Base-by-base conservation (phyloP, 257 asterid species). In the Rubia yunnanensis region DNA sequence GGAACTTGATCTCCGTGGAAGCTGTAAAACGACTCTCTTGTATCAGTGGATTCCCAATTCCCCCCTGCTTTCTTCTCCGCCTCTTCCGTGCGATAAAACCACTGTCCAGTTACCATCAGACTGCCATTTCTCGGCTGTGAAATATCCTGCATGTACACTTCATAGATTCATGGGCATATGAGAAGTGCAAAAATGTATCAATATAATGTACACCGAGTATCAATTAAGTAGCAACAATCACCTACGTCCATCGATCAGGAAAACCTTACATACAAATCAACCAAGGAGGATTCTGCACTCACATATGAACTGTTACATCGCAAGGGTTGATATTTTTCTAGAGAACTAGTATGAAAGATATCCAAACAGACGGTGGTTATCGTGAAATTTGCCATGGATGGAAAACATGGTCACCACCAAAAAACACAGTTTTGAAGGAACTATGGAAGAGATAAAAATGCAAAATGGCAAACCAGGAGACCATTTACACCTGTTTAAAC, bases 71-170 rank as follows among this genome's bases (percentile, higher is more conserved):
- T 77, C 74, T 77, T 86, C 67, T 77, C 79, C 20, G 95, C 96
- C 70, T 92, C 99, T 81, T 88, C 96, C 0, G 95, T 96, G 53
- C 97, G 94, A 71, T 92, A 89, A 79, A 92, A 88, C 96, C 96
- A 86, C 74, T 89, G 97, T 50, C 88, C 92, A 24, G 79, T 78
- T 59, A 92, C 80, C 86, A 71, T 79, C 84, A 86, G 27, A 62
- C 75, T 77, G 53, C 85, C 88, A 7, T 71, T 76, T 32, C 44
- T 48, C 36, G 69, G 74, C 76, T 77, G 83, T 61, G 82, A 15
- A 63, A 92, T 83, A 74, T 89, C 96, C 96, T 92, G 80, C 48
- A 34, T 31, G 8, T 44, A 44, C n/a, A 44, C 4, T 44, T 44
- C 20, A 44, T 15, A 15, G 20, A 44, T 44, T 44, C 22, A 44